Evolutionary conservation across 345 rosid genomes (phyloP).

Genomic region (Eucalyptus paniculata): DNA sequence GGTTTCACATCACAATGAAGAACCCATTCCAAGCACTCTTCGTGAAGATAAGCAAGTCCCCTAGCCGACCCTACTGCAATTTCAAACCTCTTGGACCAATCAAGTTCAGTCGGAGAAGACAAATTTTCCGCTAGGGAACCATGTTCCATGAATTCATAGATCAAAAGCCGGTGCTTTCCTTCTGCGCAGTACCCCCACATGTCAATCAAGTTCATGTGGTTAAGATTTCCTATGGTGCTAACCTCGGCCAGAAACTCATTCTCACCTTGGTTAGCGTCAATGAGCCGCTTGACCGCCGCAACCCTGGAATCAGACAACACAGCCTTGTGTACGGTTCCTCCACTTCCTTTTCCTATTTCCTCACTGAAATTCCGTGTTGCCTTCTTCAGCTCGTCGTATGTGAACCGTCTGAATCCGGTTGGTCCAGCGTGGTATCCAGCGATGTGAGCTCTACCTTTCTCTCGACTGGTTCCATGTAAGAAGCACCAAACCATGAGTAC

Average conservation of each 20-base stretch:
- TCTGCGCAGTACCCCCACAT: conserved; percentile 11
- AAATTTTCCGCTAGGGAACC: background rate
- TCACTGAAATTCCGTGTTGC: background rate
- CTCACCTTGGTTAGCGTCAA: background rate
- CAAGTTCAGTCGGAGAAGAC: background rate
- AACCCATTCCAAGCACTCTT: conserved; percentile 26
- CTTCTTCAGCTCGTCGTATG: background rate
- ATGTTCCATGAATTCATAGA: conserved; percentile 3
- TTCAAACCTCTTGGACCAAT: conserved; percentile 2
- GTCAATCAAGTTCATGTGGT: conserved; percentile 10
- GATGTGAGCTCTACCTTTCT: background rate
- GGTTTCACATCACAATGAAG: conserved; percentile 20
- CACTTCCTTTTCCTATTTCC: background rate
- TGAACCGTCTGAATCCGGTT: background rate
- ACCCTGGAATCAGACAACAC: background rate
- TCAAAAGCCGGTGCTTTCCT: conserved; percentile 5
- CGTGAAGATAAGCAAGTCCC: background rate
- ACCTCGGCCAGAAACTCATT: conserved; percentile 9
- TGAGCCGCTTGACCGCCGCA: background rate
- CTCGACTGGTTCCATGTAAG: background rate
- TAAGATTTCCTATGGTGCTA: conserved; percentile 5
- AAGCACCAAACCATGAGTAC: background rate
- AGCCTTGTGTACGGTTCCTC: background rate
- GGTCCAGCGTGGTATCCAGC: background rate
- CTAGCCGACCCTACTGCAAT: background rate